Percentiles rank a stretch among this genome's conserved stretches.
Evolutionary conservation across 306 rosid species (phyloP).

Genomic region (Casuarina glauca): DNA sequence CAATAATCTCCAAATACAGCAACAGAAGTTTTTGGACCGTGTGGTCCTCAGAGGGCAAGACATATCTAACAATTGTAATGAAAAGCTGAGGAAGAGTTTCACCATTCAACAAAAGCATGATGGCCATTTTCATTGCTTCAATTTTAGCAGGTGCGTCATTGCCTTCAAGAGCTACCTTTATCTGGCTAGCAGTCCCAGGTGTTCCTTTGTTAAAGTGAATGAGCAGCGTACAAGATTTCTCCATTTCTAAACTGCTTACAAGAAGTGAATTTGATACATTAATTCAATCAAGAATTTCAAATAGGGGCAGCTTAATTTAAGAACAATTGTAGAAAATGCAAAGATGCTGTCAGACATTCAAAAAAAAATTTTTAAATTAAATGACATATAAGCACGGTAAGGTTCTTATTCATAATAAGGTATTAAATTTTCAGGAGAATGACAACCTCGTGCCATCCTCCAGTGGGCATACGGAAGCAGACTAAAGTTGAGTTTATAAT

Average conservation of each 20-base stretch:
- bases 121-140: conserved; percentile 82
- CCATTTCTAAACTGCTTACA: conserved; percentile 40
- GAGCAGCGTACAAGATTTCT: conserved; percentile 84
- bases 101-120: conserved; percentile 89
- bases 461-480: neutral
- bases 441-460: neutral
- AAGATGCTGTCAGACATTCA: neutral
- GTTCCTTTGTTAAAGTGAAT: conserved; percentile 96
- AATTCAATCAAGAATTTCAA: neutral
- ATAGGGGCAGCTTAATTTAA: neutral
- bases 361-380: neutral
- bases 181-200: conserved; percentile 86
- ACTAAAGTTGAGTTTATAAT: neutral
- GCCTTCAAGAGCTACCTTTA: conserved; percentile 84
- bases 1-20: conserved; percentile 89
- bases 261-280: neutral
- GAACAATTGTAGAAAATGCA: neutral
- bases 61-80: conserved; percentile 92
- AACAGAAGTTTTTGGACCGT: conserved; percentile 94
- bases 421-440: neutral
- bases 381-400: neutral
- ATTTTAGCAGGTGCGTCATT: conserved; percentile 67
- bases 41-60: conserved; percentile 93
- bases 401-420: neutral
- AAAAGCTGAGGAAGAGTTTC: conserved; percentile 89